Conservation (phyloP, 352 stramenopile genomes). For the Phytophthora brassicae region DNA sequence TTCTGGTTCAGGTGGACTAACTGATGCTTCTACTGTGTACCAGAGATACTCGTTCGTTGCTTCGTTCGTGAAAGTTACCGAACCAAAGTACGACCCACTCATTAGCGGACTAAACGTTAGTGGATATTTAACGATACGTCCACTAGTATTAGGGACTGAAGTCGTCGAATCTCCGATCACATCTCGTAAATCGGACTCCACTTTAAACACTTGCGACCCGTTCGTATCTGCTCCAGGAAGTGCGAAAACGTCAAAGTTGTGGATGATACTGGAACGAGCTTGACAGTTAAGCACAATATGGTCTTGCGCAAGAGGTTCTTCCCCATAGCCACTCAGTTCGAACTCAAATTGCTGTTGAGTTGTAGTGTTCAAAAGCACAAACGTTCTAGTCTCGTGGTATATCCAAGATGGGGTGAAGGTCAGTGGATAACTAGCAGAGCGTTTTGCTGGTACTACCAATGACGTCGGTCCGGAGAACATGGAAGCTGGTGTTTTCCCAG, state of each 20-base stretch:
- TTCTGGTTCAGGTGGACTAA: constrained; percentile 72
- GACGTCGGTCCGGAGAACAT: constrained; percentile 75
- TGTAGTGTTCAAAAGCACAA: constrained; percentile 78
- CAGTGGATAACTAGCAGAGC: constrained; percentile 71
- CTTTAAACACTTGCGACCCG: constrained; percentile 61
- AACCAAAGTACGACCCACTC: constrained; percentile 91
- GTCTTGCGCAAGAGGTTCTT: constrained; percentile 91
- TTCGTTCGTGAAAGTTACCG: constrained; percentile 91
- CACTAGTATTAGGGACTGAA: constrained; percentile 33
- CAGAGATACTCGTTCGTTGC: constrained; percentile 84
- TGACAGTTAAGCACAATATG: constrained; percentile 85
- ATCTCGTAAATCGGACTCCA: constrained; percentile 93
- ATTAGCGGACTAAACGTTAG: constrained; percentile 88
- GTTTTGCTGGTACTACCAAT: constrained; percentile 75
- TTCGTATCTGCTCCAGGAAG: constrained; percentile 37
- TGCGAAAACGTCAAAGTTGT: constrained; percentile 80
- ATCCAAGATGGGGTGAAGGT: constrained; percentile 86
- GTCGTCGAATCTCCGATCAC: constrained; percentile 71
- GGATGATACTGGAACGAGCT: constrained; percentile 79
- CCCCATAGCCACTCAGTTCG: constrained; percentile 76
- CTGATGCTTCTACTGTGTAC: constrained; percentile 93
- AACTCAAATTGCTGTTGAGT: constrained; percentile 91
- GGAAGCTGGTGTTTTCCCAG: constrained; percentile 4
- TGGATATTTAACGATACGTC: constrained; percentile 56
- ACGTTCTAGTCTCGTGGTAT: constrained; percentile 63